Evolutionary conservation across 2,329 filamentous ascomycete species (phyloP).

Genomic region (Neonectria ditissima): DNA sequence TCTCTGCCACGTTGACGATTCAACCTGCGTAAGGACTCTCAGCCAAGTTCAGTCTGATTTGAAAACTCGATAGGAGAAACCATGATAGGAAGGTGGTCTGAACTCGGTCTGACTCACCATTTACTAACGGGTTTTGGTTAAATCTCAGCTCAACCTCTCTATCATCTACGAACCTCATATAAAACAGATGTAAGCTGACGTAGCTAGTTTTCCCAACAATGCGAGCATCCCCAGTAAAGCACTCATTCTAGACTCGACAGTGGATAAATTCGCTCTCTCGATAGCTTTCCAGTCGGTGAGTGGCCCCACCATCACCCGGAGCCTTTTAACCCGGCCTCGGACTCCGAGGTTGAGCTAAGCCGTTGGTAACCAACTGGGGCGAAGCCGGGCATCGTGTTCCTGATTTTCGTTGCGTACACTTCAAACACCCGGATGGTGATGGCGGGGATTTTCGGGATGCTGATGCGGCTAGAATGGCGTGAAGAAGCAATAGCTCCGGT

Average conservation of each 20-base stretch:
- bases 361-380: neutral
- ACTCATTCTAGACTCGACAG: neutral
- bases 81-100: neutral
- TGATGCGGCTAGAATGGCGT: neutral
- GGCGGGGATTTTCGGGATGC: neutral
- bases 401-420: neutral
- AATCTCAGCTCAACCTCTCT: neutral
- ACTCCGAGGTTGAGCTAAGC: constrained; percentile 2
- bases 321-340: constrained; percentile 2
- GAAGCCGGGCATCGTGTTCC: neutral
- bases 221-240: neutral
- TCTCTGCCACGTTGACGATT: too few species aligned
- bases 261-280: neutral
- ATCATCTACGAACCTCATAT: neutral
- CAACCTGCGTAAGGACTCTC: neutral
- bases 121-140: neutral
- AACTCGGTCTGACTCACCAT: neutral
- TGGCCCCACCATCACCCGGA: neutral
- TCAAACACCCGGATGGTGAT: neutral
- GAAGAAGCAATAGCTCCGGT: neutral
- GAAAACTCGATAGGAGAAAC: neutral
- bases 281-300: neutral
- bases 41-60: neutral
- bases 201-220: too few species aligned
- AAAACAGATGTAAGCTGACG: neutral